These are phyloP conservation scores for Narthecium ossifragum DNA, from an alignment of 106 monocot genomes.

Conservation along the genomic window DNA sequence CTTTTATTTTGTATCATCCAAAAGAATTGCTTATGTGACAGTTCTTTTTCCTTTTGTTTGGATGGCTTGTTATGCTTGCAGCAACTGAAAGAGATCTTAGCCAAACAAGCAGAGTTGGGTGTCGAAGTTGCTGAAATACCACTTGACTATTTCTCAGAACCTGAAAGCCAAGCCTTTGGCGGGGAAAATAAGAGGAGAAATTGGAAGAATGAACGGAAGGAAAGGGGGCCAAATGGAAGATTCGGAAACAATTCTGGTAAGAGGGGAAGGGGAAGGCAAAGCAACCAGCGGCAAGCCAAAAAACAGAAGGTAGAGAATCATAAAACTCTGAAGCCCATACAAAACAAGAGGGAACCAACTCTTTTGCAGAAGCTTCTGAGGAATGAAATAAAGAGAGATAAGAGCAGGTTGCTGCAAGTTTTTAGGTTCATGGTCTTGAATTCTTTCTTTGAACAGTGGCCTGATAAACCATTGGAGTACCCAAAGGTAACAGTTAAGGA, in stretches of 20 bases:
- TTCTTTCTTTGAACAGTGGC: constrained; percentile 61
- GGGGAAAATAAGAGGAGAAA: neutral
- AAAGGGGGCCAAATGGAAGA: neutral
- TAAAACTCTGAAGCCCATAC: neutral
- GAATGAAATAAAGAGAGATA: constrained; percentile 67
- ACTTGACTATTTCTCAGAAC: constrained; percentile 42
- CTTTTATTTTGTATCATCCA: neutral
- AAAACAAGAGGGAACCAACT: constrained; percentile 41
- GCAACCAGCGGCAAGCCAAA: constrained; percentile 20
- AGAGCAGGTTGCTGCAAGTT: constrained; percentile 56
- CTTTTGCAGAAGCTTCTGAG: constrained; percentile 81
- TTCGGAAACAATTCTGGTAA: constrained; percentile 21
- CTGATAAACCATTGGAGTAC: constrained; percentile 45
- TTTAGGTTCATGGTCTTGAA: constrained; percentile 79
- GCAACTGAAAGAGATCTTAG: constrained; percentile 87
- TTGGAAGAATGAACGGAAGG: neutral
- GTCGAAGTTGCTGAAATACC: constrained; percentile 89
- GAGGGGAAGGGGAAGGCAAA: constrained; percentile 35
- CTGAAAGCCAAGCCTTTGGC: constrained; percentile 16
- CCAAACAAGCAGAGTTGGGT: constrained; percentile 82
- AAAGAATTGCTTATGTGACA: neutral
- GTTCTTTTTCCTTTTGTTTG: neutral
- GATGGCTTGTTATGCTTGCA: constrained; percentile 18
- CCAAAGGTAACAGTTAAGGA: constrained; percentile 38
- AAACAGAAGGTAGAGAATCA: constrained; percentile 24